Conservation (phyloP, 2,329 filamentous ascomycete genomes). For the Thelonectria discophora region DNA sequence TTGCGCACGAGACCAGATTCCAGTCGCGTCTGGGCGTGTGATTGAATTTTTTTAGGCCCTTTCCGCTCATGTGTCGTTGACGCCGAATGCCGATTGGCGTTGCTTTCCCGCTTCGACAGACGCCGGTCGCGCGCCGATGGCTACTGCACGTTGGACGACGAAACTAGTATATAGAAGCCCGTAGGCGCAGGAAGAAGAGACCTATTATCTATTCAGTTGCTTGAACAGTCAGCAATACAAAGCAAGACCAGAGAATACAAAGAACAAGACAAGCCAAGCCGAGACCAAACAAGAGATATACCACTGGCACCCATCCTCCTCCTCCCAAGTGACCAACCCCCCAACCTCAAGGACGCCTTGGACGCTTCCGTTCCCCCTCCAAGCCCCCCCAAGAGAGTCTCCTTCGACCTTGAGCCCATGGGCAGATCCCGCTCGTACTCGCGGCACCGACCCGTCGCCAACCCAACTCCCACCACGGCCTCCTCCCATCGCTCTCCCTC, state of each 20-base stretch:
- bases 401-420: slow-evolving; percentile 14
- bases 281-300: neutral
- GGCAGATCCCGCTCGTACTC: slow-evolving; percentile 32
- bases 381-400: neutral
- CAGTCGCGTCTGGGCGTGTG: neutral
- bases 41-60: neutral
- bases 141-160: no score
- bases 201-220: no score
- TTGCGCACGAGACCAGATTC: slow-evolving; percentile 28
- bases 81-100: slow-evolving; percentile 23
- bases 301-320: neutral
- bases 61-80: slow-evolving; percentile 1
- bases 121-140: slow-evolving; percentile 15
- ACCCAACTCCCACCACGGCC: neutral
- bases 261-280: neutral
- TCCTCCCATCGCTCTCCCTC: slow-evolving; percentile 21
- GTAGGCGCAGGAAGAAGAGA: neutral
- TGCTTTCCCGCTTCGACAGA: neutral
- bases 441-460: slow-evolving; percentile 31
- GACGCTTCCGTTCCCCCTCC: neutral
- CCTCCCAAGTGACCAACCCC: neutral
- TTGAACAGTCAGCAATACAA: no score
- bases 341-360: neutral
- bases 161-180: slow-evolving; percentile 12
- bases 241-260: no score